Percentiles rank a stretch among this genome's conserved stretches.
These are phyloP conservation scores for Neckera pumila DNA, from an alignment of 225 moss, liverwort and hornwort species.

Conservation along the genomic window DNA sequence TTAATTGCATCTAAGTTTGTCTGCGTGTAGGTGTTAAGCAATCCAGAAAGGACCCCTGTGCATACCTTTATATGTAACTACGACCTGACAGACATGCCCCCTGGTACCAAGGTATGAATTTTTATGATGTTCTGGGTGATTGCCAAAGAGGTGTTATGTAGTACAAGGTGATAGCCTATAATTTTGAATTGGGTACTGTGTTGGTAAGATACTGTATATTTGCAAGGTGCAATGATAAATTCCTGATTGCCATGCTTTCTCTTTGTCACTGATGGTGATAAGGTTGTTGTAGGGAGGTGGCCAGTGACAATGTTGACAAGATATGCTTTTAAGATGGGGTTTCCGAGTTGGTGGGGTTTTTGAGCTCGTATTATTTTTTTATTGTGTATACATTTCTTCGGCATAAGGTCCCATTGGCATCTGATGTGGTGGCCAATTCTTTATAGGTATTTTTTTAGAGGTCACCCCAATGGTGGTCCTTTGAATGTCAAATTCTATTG, in stretches of 20 bases:
- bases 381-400: conserved; percentile 82
- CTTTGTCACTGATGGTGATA: background rate
- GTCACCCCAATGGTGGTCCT: background rate
- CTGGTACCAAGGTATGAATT: conserved; percentile 76
- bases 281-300: background rate
- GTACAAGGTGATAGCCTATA: too few species aligned
- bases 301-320: background rate
- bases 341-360: too few species aligned
- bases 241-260: background rate
- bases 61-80: conserved; percentile 99
- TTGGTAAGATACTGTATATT: background rate
- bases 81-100: conserved; percentile 98
- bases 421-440: background rate
- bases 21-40: conserved; percentile 72
- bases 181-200: too few species aligned
- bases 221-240: background rate
- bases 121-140: background rate
- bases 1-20: conserved; percentile 10
- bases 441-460: background rate
- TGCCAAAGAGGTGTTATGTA: too few species aligned
- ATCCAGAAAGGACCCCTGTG: conserved; percentile 96
- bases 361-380: background rate
- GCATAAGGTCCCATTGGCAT: conserved; percentile 87
- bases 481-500: background rate
- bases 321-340: background rate